phyloP scores from a whole-genome alignment of 163 green algal genomes.

The Chlamydomonas reinhardtii region DNA sequence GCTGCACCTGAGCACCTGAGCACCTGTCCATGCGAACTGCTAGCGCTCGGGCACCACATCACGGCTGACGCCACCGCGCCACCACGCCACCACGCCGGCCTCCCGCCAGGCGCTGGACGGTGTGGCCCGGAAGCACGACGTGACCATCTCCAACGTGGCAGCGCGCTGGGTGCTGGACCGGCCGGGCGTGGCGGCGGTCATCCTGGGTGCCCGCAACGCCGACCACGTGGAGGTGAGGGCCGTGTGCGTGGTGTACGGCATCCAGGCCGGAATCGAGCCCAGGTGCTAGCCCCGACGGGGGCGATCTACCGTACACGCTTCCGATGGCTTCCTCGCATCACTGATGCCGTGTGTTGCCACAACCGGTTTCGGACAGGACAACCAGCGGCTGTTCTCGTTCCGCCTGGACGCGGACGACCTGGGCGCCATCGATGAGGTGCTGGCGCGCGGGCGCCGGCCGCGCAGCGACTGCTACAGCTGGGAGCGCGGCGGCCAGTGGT shows the following conservation, averaged over 20 bases:
- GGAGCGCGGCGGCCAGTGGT: slow-evolving; percentile 79
- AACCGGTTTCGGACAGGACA: too few relatives aligned
- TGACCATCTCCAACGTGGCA: slow-evolving; percentile 82
- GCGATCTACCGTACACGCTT: too few relatives aligned
- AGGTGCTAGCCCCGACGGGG: too few relatives aligned
- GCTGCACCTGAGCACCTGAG: too few relatives aligned
- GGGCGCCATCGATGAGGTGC: slow-evolving; percentile 71
- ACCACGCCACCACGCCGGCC: too few relatives aligned
- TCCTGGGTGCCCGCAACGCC: slow-evolving; percentile 84
- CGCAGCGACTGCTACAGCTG: slow-evolving; percentile 80
- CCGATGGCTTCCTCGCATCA: too few relatives aligned
- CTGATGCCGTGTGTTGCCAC: too few relatives aligned
- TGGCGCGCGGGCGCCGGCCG: slow-evolving; percentile 64
- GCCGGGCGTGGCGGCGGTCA: slow-evolving; percentile 70
- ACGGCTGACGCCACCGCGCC: too few relatives aligned
- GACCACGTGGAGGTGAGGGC: slow-evolving; percentile 76
- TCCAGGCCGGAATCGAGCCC: too few relatives aligned
- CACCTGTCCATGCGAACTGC: too few relatives aligned
- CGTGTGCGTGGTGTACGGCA: not conserved
- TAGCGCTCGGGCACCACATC: too few relatives aligned
- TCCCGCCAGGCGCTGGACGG: slow-evolving; percentile 49
- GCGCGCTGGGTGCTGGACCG: slow-evolving; percentile 86
- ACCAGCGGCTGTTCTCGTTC: slow-evolving; percentile 76
- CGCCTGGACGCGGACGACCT: slow-evolving; percentile 73
- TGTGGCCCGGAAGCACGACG: slow-evolving; percentile 73